Percentiles rank a stretch among this genome's conserved stretches.
Evolutionary conservation across 306 rosid genomes (phyloP).

Genomic region (Sicyos baderoa): DNA sequence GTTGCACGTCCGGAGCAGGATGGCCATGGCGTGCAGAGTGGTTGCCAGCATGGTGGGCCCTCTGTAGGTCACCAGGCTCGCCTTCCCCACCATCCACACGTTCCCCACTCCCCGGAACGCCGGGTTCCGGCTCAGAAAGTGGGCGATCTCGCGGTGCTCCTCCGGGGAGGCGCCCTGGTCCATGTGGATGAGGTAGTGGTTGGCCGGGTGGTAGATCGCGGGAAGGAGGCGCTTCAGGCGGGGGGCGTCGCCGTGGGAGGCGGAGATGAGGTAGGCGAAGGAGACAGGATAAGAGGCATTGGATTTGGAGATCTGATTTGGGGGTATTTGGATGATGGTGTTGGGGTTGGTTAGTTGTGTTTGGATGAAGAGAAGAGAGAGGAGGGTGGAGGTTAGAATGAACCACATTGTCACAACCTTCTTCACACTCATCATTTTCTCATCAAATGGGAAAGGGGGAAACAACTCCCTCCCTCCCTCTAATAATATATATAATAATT

Average conservation of each 20-base stretch:
- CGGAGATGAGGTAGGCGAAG: slow-evolving; percentile 74
- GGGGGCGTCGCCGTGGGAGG: slow-evolving; percentile 58
- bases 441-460: too few species aligned
- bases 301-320: slow-evolving; percentile 13
- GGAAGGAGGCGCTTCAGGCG: slow-evolving; percentile 50
- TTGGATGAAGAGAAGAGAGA: slow-evolving; percentile 46
- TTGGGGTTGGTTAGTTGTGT: slow-evolving; percentile 49
- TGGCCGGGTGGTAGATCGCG: slow-evolving; percentile 75
- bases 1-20: slow-evolving; percentile 46
- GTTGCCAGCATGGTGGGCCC: slow-evolving; percentile 96
- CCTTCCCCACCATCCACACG: slow-evolving; percentile 73
- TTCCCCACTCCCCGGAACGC: slow-evolving; percentile 62
- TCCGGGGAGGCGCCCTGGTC: slow-evolving; percentile 56
- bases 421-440: slow-evolving; percentile 57
- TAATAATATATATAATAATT: too few species aligned
- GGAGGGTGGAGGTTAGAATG: slow-evolving; percentile 38
- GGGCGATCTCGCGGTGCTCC: slow-evolving; percentile 48
- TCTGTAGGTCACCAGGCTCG: slow-evolving; percentile 74
- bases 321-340: slow-evolving; percentile 23
- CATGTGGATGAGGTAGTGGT: slow-evolving; percentile 72
- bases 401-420: slow-evolving; percentile 43
- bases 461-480: too few species aligned
- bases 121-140: slow-evolving; percentile 42
- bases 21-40: slow-evolving; percentile 76
- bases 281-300: slow-evolving; percentile 41